Evolutionary conservation across 2,329 filamentous ascomycete genomes (phyloP).

Genomic region (Fonsecaea erecta): DNA sequence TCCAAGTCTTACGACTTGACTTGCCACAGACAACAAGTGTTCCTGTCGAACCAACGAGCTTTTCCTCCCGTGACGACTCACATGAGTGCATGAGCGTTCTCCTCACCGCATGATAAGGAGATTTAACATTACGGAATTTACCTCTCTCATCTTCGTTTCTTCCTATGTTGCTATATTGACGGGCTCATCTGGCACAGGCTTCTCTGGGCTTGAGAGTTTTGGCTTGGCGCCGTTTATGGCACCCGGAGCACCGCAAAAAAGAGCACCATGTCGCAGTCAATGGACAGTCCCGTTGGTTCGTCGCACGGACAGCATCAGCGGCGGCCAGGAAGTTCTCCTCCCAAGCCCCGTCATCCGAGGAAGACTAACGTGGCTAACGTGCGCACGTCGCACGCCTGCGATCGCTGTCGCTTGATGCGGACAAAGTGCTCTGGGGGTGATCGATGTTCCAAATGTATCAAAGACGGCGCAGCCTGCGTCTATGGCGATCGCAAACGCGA

Average conservation of each 20-base stretch:
- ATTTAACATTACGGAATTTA: not conserved
- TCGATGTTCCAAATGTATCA: conserved; percentile 33
- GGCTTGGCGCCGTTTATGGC: not conserved
- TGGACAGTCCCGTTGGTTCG: not conserved
- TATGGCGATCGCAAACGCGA: conserved; percentile 36
- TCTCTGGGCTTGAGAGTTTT: not conserved
- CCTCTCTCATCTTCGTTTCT: not conserved
- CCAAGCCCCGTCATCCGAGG: not conserved
- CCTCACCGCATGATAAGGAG: not conserved
- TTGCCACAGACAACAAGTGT: not conserved
- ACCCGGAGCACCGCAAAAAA: not conserved
- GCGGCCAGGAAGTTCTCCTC: not conserved
- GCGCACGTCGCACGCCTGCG: conserved; percentile 34
- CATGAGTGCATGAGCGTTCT: not conserved
- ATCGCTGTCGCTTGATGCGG: conserved; percentile 32
- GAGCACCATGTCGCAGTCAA: not conserved
- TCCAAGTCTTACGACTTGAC: not conserved
- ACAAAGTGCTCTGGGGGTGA: conserved; percentile 35
- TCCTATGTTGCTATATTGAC: not conserved
- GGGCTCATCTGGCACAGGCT: not conserved
- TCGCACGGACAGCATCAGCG: not conserved
- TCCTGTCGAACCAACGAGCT: not conserved
- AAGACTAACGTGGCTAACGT: not conserved
- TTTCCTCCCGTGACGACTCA: not conserved
- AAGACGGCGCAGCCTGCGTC: conserved; percentile 28